Evolutionary conservation across 106 monocot species (phyloP), one percentile per base, ranked within the genome.

Genomic region (Dendrobium huoshanense): DNA sequence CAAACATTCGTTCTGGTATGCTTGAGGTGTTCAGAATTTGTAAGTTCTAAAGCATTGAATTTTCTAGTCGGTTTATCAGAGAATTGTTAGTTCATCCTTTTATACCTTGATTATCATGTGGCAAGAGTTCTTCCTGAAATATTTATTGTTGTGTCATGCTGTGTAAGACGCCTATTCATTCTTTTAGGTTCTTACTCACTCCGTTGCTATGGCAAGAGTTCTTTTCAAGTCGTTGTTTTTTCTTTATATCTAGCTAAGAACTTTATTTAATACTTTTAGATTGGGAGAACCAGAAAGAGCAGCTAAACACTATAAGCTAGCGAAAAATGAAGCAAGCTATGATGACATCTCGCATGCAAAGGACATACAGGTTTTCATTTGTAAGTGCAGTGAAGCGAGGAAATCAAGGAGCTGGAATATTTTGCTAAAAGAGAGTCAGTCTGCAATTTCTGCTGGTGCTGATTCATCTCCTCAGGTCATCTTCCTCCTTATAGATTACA

Each of bases 391-490:
- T 11, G 89, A 92, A 79, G 88, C 89, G 0, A 80, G 88, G 20
- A 86, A 47, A 37, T 41, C 45, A 4, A 90, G 64, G 72, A 86
- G 88, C 75, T 92, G 89, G 89, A 44, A 72, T 17, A 55, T 54
- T 2, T 24, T 85, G 67, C 77, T 90, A 5, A 83, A 80, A 51
- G 88, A 83, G 72, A 41, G 88, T 7, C 48, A 75, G 20, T 80
- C 47, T 2, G 86, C 84, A 4, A 41, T 86, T 18, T 61, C 84
- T 44, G 40, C 79, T 42, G 92, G 89, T 37, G 89, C 86, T 42
- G 89, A 92, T 82, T 89, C 88, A 20, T 65, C 89, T 77, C 92
- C 92, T 18, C 85, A 89, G 85, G 91, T 91, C 0, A 88, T 91
- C 0, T 70, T 42, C 31, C 13, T 15, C 24, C 44, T 22, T 72